Base-by-base conservation (phyloP, 768 basidiomycete species). In the Cytidiella melzeri region DNA sequence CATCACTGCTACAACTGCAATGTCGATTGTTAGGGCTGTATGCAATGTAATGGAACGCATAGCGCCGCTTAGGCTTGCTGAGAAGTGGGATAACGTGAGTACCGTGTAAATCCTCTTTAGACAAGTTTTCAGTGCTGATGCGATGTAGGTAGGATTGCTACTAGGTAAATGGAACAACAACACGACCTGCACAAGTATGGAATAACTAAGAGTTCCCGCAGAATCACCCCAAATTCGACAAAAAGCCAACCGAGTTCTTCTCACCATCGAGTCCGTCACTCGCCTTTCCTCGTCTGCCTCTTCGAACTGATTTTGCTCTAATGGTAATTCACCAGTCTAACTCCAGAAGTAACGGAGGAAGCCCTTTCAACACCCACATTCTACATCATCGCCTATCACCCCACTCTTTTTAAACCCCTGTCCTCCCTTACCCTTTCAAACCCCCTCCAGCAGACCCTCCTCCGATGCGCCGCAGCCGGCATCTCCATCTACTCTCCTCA, bases 11-110 rank as follows among this genome's bases (percentile, higher is more conserved):
- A 34, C 30, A 15, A 7, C 30, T 34, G 30, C 30, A 7, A 53
- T 64, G 62, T 64, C 67, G 10, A 48, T 73, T 26, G 60, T 81
- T 11, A 81, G 76, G 63, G 68, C 73, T 26, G 78, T 84, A 10
- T 77, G 76, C 56, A 74, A 69, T 38, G 81, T 83, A 0, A 86
- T 92, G 84, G 85, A 88, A 54, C 77, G 81, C 23, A 87, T 96
- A 55, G 92, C 93, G 1, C 94, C 94, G 3, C 74, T 92, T 19
- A 73, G 79, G 30, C 74, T 96, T 6, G 93, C 94, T 15, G 92
- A 87, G 56, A 80, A 76, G 53, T 97, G 94, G 92, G 94, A 97
- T 61, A 97, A 97, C 68, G 93, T 96, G 55, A 69, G 87, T 69
- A 28, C 47, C 46, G 42, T 5, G 37, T 41, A 6, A 39, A 28